Conservation (phyloP, 106 monocot species). For the Cymbidium sinense region DNA sequence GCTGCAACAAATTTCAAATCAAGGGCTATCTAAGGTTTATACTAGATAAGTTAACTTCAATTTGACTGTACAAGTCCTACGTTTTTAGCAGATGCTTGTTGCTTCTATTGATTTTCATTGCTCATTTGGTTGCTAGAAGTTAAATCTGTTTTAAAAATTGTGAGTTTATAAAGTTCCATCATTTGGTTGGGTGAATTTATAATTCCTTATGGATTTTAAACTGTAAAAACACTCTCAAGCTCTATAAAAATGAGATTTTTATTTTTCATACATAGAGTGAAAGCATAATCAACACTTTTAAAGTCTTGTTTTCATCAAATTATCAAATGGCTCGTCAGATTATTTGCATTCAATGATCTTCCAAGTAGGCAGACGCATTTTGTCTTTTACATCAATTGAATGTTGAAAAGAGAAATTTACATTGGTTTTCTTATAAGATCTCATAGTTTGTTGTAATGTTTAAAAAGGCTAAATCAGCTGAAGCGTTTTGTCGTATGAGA, state of each 20-base stretch:
- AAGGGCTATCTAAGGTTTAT: constrained; percentile 34
- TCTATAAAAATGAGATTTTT: not conserved
- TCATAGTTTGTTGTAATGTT: not conserved
- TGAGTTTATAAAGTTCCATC: not conserved
- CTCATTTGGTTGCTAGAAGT: not conserved
- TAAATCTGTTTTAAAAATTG: not conserved
- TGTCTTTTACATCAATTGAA: not conserved
- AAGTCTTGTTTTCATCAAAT: not conserved
- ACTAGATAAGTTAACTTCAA: not conserved
- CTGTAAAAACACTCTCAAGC: not conserved
- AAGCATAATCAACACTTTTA: not conserved
- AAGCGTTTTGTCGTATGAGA: too few relatives aligned
- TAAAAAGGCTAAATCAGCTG: too few relatives aligned
- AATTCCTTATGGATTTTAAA: not conserved
- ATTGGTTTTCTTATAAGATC: not conserved
- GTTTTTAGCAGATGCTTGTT: not conserved
- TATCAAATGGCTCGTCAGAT: not conserved
- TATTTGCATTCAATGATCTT: not conserved
- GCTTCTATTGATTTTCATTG: not conserved
- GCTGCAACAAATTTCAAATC: constrained; percentile 45
- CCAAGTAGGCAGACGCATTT: not conserved
- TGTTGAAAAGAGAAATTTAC: not conserved
- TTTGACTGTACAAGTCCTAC: not conserved
- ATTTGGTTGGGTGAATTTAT: not conserved
- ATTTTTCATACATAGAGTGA: not conserved